Base-by-base conservation (phyloP, 495 filamentous ascomycete species). In the Aspergillus nidulans region DNA sequence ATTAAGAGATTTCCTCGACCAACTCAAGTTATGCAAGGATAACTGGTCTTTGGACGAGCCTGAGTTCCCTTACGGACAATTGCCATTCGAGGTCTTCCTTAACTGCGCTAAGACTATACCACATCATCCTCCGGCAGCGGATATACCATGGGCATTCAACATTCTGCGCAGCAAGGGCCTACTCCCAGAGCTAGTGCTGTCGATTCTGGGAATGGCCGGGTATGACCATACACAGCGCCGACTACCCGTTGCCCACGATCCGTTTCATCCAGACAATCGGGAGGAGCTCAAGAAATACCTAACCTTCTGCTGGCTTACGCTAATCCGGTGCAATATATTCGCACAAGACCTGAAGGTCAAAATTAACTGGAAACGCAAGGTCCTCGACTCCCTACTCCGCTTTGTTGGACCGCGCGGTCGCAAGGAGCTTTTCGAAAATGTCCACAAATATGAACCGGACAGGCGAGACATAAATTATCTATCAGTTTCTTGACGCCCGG, bases 181-280 rank as follows among this genome's bases (percentile, higher is more conserved):
- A 0, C 63, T 61, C 0, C 23, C 40, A 6, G 63, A 66, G 34
- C 32, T 66, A 24, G 53, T 56, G 5, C 28, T 54, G 15, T 36
- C 59, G 4, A 52, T 66, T n/a, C 56, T 63, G 44, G 45, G 55
- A 8, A 18, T 56, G 9, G 52, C 55, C 15, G 48, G 49, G 4
- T 63, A 63, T 45, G 32, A 49, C 7, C 4, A 3, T 7, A 4
- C 52, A 4, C 19, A 36, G 19, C 19, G 51, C 2, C 26, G 36
- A 16, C 36, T 39, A 4, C 36, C 13, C 8, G 15, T 16, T 3
- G 5, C 36, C 13, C 13, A 39, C n/a, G 36, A 39, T n/a, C 36
- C 36, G 3, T 18, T 39, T 3, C 36, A 39, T 12, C 36, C 13
- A 3, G 36, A 5, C 8, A 34, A 34, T 13, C 4, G 10, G 2